phyloP scores from a whole-genome alignment of 305 asterid species.

The Rubia peregrina region DNA sequence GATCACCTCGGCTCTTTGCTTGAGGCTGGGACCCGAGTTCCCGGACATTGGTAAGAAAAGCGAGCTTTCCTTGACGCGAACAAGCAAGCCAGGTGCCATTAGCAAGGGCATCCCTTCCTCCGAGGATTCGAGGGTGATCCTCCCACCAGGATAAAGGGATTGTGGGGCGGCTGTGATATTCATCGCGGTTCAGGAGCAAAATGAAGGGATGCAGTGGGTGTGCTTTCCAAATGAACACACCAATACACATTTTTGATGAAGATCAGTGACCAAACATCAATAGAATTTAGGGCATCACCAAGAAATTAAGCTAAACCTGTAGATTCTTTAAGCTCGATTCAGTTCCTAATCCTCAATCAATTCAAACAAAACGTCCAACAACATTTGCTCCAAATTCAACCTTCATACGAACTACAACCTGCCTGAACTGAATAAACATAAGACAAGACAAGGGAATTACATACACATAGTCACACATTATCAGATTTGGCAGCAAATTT shows the following conservation, averaged over 20 bases:
- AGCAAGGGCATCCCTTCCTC: conserved; percentile 65
- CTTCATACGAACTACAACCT: background rate
- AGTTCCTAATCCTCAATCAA: background rate
- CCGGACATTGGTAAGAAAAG: conserved; percentile 77
- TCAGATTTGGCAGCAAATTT: no score
- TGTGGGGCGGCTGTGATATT: conserved; percentile 54
- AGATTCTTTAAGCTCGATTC: background rate
- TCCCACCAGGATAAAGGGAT: conserved; percentile 72
- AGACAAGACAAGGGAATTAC: no score
- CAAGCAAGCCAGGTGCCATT: conserved; percentile 83
- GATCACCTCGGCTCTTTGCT: conserved; percentile 22
- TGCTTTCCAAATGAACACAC: conserved; percentile 61
- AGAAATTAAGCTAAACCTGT: background rate
- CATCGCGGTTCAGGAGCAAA: conserved; percentile 81
- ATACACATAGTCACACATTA: no score
- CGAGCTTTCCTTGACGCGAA: conserved; percentile 45
- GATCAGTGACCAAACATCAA: background rate
- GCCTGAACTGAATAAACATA: background rate
- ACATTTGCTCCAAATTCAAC: background rate
- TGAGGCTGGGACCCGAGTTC: conserved; percentile 22
- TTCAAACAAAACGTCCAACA: background rate
- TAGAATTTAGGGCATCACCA: background rate
- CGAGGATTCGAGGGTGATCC: conserved; percentile 43
- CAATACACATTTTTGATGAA: conserved; percentile 45
- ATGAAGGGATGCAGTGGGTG: conserved; percentile 59